phyloP scores from a whole-genome alignment of 768 basidiomycete genomes.

The Saitozyma podzolica region DNA sequence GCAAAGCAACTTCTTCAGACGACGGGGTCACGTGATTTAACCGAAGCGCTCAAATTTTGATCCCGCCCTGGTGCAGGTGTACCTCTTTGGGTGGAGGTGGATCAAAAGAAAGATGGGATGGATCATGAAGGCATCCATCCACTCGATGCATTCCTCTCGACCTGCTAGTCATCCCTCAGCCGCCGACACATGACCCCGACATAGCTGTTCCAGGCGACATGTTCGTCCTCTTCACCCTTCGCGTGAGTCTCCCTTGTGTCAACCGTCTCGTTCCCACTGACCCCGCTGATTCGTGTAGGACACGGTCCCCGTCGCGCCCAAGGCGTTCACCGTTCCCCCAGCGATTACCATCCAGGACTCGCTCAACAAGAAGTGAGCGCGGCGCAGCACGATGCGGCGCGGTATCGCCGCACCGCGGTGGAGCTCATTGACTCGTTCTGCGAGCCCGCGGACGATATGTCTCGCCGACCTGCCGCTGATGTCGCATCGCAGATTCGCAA shows the following conservation, averaged over 20 bases:
- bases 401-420: too few species aligned
- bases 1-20: too few species aligned
- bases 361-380: slow-evolving; percentile 74
- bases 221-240: slow-evolving; percentile 50
- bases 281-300: slow-evolving; percentile 60
- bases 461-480: neutral
- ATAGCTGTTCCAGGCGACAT: slow-evolving; percentile 18
- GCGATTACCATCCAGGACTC: slow-evolving; percentile 79
- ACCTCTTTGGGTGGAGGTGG: neutral
- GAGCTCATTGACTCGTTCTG: neutral
- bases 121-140: neutral
- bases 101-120: neutral
- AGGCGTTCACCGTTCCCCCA: slow-evolving; percentile 74
- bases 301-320: slow-evolving; percentile 82
- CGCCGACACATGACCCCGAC: neutral
- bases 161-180: neutral
- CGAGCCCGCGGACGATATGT: neutral
- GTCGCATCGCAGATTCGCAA: slow-evolving; percentile 64
- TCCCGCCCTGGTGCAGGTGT: neutral
- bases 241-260: slow-evolving; percentile 19
- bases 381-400: too few species aligned
- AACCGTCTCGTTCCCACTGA: neutral
- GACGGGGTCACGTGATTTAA: too few species aligned
- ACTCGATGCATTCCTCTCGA: neutral
- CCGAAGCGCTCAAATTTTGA: neutral